A percentile compares a stretch with the other conserved stretches of the same genome.
phyloP scores from a whole-genome alignment of 306 rosid genomes.

The Glycine latifolia region DNA sequence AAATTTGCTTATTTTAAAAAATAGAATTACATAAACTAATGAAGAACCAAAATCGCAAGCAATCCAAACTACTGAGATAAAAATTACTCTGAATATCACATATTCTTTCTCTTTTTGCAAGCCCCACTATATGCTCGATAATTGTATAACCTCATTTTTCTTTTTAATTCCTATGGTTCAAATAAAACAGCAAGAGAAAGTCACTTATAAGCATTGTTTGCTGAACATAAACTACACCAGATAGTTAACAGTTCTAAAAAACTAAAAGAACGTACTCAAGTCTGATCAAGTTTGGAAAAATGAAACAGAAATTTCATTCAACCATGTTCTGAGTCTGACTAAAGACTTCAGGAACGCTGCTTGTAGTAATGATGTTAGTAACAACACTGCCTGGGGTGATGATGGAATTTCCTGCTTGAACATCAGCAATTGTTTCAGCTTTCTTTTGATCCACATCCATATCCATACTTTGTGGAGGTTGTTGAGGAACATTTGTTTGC shows the following conservation, averaged over 20 bases:
- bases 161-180: conserved; percentile 20
- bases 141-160: not conserved
- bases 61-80: not conserved
- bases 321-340: conserved; percentile 45
- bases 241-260: conserved; percentile 14
- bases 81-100: not conserved
- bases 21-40: not conserved
- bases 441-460: conserved; percentile 56
- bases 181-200: conserved; percentile 9
- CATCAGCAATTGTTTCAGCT: conserved; percentile 49
- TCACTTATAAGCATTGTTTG: conserved; percentile 47
- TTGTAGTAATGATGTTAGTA: conserved; percentile 38
- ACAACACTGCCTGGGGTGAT: conserved; percentile 41
- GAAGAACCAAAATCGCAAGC: not conserved
- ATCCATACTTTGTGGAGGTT: conserved; percentile 44
- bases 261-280: not conserved
- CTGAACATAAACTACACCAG: conserved; percentile 29
- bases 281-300: conserved; percentile 35
- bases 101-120: not conserved
- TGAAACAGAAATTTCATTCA: conserved; percentile 51
- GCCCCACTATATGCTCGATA: not conserved
- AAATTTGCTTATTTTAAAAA: not conserved
- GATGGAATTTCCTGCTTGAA: conserved; percentile 54
- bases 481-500: conserved; percentile 48
- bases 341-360: conserved; percentile 42